Base-by-base conservation (phyloP, 495 filamentous ascomycete genomes). In the Poronia punctata region DNA sequence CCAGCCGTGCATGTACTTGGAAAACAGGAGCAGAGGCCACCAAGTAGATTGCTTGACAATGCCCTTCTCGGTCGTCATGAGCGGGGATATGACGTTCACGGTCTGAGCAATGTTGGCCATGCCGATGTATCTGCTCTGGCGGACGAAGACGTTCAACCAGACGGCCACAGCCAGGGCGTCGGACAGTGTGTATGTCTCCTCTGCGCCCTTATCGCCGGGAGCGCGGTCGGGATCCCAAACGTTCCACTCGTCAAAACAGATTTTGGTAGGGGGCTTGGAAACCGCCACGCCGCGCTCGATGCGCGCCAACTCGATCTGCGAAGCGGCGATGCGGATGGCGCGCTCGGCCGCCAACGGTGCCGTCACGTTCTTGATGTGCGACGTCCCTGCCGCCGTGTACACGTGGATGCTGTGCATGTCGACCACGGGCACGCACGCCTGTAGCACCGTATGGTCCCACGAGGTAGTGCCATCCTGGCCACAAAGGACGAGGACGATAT, bases 231-330 rank as follows among this genome's bases (percentile, higher is more conserved):
- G 82, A 53, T 88, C 83, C 84, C 84, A 88, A 9, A 88, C 82
- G 59, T 89, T 55, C 84, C 84, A 88, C 59, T 88, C 84, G 57
- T 89, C 84, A 56, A 88, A 88, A 61, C 84, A 88, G 57, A 89
- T 85, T 25, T 68, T 81, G 10, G 75, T 79, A 8, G 68, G 60
- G 9, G 73, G 73, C 19, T 76, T 71, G 3, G 66, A 60, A 2
- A 72, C 62, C 0, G 79, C 64, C 1, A 85, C 74, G 2, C 56
- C 54, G 47, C 78, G 79, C 56, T 86, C 79, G 56, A 86, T 82
- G 10, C 82, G 65, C 0, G 84, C 84, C 5, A 88, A 74, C 53
- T 88, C 83, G 46, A 88, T 86, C 2, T 86, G 63, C 0, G 65
- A 63, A 4, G 74, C 75, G 0, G 80, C 68, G 35, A 84, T 82